Evolutionary conservation across 2,329 filamentous ascomycete genomes (phyloP).

Genomic region (Hypoxylon sp.): DNA sequence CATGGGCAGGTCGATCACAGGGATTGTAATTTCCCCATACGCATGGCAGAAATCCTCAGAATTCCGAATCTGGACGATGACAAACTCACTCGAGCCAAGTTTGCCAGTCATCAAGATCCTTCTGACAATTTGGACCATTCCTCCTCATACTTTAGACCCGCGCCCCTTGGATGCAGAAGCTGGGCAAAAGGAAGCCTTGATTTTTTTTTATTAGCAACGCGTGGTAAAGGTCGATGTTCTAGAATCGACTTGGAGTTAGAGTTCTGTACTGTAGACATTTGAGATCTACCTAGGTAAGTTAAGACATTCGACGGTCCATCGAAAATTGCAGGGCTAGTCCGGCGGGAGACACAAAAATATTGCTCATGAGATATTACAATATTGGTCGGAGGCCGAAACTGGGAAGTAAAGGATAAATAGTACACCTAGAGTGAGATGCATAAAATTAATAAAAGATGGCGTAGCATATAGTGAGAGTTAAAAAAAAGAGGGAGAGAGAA

Average conservation of each 20-base stretch:
- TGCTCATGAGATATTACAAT: neutral
- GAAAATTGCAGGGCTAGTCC: neutral
- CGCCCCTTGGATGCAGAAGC: constrained; percentile 22
- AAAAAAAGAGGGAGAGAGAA: neutral
- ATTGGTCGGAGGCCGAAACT: neutral
- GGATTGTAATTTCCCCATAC: constrained; percentile 41
- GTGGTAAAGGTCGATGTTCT: neutral
- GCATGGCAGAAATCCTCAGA: constrained; percentile 36
- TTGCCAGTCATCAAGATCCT: constrained; percentile 29
- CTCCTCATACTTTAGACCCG: constrained; percentile 1
- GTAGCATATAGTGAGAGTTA: neutral
- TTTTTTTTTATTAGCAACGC: neutral
- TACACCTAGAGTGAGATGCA: constrained; percentile 6
- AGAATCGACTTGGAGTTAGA: constrained; percentile 4
- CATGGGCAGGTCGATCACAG: constrained; percentile 42
- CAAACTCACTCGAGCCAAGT: constrained; percentile 13
- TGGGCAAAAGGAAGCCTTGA: constrained; percentile 7
- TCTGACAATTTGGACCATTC: constrained; percentile 15
- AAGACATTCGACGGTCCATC: neutral
- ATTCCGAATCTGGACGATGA: constrained; percentile 38
- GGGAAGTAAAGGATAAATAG: constrained; percentile 6
- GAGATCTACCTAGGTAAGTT: constrained; percentile 2
- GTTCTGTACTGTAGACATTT: neutral
- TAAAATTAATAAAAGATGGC: constrained; percentile 13
- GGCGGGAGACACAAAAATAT: constrained; percentile 2